Percentiles rank a stretch among this genome's conserved stretches.
phyloP scores from a whole-genome alignment of 768 basidiomycete species.

The Amanita jacksonii region DNA sequence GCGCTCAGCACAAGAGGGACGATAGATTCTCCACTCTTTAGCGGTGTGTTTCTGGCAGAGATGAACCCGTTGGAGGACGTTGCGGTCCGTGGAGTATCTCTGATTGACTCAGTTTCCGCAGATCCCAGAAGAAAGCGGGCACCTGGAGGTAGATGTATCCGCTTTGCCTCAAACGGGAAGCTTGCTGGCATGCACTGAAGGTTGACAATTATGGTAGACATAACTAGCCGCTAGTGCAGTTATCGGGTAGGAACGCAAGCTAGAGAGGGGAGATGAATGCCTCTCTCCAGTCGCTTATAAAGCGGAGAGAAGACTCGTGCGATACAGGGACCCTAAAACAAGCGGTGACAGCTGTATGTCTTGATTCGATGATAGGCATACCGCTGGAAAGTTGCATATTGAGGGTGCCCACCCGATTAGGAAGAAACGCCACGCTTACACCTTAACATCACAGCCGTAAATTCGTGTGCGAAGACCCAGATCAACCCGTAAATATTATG shows the following conservation, averaged over 20 bases:
- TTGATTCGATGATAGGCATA: background rate
- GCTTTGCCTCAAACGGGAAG: constrained; percentile 6
- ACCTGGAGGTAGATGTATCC: constrained; percentile 21
- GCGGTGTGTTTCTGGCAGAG: constrained; percentile 19
- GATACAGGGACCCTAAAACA: constrained; percentile 3
- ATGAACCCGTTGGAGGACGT: constrained; percentile 34
- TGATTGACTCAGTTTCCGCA: background rate
- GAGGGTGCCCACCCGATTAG: constrained; percentile 2
- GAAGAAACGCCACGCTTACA: background rate
- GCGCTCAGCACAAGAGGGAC: constrained; percentile 29
- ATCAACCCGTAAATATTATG: background rate
- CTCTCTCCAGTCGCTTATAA: background rate
- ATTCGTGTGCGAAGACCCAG: background rate
- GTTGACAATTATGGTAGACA: constrained; percentile 1
- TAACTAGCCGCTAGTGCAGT: too few relatives aligned
- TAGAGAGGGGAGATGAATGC: too few relatives aligned
- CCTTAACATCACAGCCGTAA: background rate
- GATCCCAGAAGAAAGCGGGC: constrained; percentile 23
- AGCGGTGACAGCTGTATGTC: constrained; percentile 1
- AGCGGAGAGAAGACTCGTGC: background rate
- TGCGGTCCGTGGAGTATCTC: constrained; percentile 14
- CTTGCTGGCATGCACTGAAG: constrained; percentile 5
- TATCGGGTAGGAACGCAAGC: too few relatives aligned
- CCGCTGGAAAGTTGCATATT: background rate
- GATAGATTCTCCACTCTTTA: constrained; percentile 11